These are phyloP conservation scores for Epichloe baconii DNA, from an alignment of 2,329 filamentous ascomycete species.

Conservation along the genomic window DNA sequence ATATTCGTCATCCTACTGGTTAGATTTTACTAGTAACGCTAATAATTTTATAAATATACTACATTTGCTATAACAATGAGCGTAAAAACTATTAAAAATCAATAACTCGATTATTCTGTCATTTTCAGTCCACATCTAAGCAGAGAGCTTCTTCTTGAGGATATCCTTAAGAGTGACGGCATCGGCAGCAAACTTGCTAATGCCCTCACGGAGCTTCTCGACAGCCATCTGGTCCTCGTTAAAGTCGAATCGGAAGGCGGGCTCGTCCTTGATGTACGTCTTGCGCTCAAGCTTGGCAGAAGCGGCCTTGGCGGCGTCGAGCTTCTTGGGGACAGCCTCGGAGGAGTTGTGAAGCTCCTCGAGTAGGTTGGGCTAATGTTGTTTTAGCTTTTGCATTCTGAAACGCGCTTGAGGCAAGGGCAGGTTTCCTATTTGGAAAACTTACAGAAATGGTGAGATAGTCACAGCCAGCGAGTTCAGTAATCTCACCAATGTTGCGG, in stretches of 20 bases:
- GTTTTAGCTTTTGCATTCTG: constrained; percentile 7
- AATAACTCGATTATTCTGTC: not conserved
- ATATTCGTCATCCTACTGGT: no score
- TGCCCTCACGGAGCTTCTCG: constrained; percentile 98
- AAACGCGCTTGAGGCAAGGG: no score
- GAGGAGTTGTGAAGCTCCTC: constrained; percentile 85
- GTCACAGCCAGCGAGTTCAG: constrained; percentile 93
- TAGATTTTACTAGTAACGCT: no score
- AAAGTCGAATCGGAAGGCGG: constrained; percentile 94
- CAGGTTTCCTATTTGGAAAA: constrained; percentile 10
- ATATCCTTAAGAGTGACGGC: constrained; percentile 88
- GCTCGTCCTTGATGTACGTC: constrained; percentile 80
- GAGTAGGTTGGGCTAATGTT: constrained; percentile 65
- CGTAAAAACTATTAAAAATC: no score
- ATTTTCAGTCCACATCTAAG: constrained; percentile 18
- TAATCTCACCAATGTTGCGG: constrained; percentile 93
- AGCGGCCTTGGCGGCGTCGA: constrained; percentile 54
- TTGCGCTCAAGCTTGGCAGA: constrained; percentile 73
- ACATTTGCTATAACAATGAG: no score
- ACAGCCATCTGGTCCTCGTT: constrained; percentile 99
- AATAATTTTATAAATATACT: no score
- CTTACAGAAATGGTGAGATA: constrained; percentile 94
- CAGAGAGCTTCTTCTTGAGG: constrained; percentile 68
- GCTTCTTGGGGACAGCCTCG: constrained; percentile 80
- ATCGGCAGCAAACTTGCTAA: constrained; percentile 98